Evolutionary conservation across 2,329 filamentous ascomycete species (phyloP), one percentile per base, ranked within the genome.

Genomic region (Sarocladium brachiariae): DNA sequence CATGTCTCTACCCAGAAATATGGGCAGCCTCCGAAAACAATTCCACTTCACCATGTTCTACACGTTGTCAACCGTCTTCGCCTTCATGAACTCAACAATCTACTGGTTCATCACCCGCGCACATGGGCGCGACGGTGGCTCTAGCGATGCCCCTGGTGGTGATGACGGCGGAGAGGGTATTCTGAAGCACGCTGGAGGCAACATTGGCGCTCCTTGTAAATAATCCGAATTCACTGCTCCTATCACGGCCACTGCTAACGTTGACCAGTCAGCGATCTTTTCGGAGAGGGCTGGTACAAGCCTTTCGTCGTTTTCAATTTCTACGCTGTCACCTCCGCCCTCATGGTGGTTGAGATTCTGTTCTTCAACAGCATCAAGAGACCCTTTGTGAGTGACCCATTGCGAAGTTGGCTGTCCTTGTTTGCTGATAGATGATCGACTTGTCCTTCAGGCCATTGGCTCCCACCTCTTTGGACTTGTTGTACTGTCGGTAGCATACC

Each of bases 341-440:
- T 76, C 53, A 74, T 71, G 55, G 54, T 70, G 8, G 51, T 71
- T 27, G 76, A 79, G 63, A 68, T 73, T 0, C 51, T 74, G 30
- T 65, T 69, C 51, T 65, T 79, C 63, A 79, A 79, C 62, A 78
- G 74, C 58, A 76, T 78, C 64, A 74, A 73, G 56, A 70, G 73
- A 49, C 74, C 70, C 49, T 67, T 66, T 45, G 76, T 78, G 59
- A 59, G 72, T 61, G 11, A 21, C 14, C 11, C 7, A 9, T 4
- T 2, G 2, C 2, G 1, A 14, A 8, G 1, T 4, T 13, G 1
- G 4, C 11, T 30, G 16, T 50, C 11, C n/a, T n/a, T n/a, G n/a
- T n/a, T n/a, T n/a, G n/a, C n/a, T n/a, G n/a, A n/a, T n/a, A n/a
- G n/a, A n/a, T n/a, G n/a, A n/a, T n/a, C n/a, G n/a, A n/a, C n/a